Conservation (phyloP, 192 early-diverging fungal species). For the Radiomyces spectabilis region DNA sequence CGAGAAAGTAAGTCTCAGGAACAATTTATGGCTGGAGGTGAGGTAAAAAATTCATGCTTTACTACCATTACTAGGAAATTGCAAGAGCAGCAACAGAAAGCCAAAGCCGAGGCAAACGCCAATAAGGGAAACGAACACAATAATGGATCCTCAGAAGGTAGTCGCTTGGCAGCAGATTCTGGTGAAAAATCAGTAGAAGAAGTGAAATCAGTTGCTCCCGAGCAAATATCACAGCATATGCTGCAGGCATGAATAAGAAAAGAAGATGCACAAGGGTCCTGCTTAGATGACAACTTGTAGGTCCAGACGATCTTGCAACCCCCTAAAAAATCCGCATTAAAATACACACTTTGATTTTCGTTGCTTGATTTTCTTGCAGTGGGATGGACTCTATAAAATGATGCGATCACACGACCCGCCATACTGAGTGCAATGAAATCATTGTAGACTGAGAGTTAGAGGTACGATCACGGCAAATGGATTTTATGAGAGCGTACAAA, state of each 20-base stretch:
- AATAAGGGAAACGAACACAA: not conserved
- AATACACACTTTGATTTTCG: too few species aligned
- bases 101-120: not conserved
- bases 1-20: slow-evolving; percentile 48
- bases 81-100: slow-evolving; percentile 7
- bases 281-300: too few species aligned
- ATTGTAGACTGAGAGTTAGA: too few species aligned
- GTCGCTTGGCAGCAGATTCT: not conserved
- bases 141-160: not conserved
- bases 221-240: slow-evolving; percentile 25
- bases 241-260: slow-evolving; percentile 23
- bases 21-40: not conserved
- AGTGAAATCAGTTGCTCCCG: slow-evolving; percentile 18
- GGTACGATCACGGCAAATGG: too few species aligned
- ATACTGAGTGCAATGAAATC: too few species aligned
- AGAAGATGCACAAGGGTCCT: too few species aligned
- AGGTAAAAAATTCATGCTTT: not conserved
- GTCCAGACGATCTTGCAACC: too few species aligned
- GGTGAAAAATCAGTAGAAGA: slow-evolving; percentile 25
- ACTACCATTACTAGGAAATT: slow-evolving; percentile 9
- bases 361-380: too few species aligned
- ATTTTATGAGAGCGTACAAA: too few species aligned
- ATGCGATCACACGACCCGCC: too few species aligned
- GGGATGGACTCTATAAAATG: too few species aligned
- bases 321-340: too few species aligned